phyloP scores from a whole-genome alignment of 2,329 filamentous ascomycete genomes.

The Massarina eburnea region DNA sequence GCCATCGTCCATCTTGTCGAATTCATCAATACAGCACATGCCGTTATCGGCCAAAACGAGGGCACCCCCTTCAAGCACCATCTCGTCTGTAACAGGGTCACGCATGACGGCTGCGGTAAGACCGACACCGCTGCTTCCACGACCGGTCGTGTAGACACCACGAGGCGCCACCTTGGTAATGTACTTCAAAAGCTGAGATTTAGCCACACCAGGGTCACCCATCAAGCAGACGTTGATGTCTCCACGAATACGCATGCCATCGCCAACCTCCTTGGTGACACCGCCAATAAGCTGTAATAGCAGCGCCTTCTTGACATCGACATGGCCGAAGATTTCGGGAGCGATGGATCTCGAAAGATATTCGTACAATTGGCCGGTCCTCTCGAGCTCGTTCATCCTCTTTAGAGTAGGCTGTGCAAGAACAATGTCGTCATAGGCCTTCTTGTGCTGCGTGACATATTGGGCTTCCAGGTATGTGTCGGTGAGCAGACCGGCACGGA shows the following conservation, averaged over 20 bases:
- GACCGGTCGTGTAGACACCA: conserved; percentile 80
- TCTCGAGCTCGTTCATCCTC: conserved; percentile 81
- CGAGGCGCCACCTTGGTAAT: conserved; percentile 97
- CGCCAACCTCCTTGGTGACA: conserved; percentile 93
- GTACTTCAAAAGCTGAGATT: conserved; percentile 97
- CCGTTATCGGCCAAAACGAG: conserved; percentile 80
- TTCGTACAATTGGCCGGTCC: conserved; percentile 91
- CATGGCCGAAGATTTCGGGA: conserved; percentile 93
- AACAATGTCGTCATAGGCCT: conserved; percentile 90
- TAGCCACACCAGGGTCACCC: conserved; percentile 99
- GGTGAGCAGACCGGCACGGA: conserved; percentile 91
- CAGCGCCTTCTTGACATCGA: conserved; percentile 97
- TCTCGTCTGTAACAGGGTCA: conserved; percentile 80
- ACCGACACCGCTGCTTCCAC: conserved; percentile 80
- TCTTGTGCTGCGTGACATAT: conserved; percentile 93
- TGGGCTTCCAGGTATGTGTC: conserved; percentile 97
- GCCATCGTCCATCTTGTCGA: conserved; percentile 87
- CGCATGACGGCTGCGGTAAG: conserved; percentile 82
- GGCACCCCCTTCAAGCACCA: conserved; percentile 79
- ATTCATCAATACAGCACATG: conserved; percentile 84
- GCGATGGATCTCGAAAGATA: conserved; percentile 94
- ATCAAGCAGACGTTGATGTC: conserved; percentile 99
- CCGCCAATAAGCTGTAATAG: conserved; percentile 94
- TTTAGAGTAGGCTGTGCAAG: conserved; percentile 78
- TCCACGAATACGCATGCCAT: conserved; percentile 98